phyloP scores from a whole-genome alignment of 768 basidiomycete species.

The Porpolomopsis calyptriformis region DNA sequence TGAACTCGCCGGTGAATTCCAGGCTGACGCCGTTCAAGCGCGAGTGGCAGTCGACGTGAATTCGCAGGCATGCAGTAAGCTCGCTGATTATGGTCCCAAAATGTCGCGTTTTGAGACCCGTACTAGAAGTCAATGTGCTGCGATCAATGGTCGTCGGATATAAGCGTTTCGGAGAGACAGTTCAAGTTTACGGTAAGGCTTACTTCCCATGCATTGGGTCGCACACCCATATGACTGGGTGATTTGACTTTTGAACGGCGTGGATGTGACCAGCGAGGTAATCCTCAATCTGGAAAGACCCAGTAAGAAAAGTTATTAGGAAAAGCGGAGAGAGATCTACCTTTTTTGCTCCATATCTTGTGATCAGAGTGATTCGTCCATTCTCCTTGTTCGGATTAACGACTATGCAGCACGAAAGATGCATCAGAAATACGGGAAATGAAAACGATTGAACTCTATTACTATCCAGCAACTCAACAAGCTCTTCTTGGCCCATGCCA shows the following conservation, averaged over 20 bases:
- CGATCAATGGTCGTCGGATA: background rate
- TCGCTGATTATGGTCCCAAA: constrained; percentile 86
- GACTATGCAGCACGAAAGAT: constrained; percentile 34
- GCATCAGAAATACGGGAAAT: too few relatives aligned
- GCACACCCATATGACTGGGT: constrained; percentile 89
- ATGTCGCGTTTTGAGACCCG: constrained; percentile 81
- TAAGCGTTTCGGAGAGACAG: background rate
- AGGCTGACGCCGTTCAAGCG: constrained; percentile 77
- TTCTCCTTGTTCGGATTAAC: constrained; percentile 77
- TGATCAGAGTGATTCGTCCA: constrained; percentile 84
- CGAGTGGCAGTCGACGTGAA: constrained; percentile 67
- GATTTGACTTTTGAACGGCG: constrained; percentile 67
- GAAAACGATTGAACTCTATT: too few relatives aligned
- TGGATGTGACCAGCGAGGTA: constrained; percentile 72
- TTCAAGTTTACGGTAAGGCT: constrained; percentile 26
- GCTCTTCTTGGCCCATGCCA: constrained; percentile 67
- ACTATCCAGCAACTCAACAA: constrained; percentile 71
- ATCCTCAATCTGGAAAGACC: constrained; percentile 47
- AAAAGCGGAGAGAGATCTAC: constrained; percentile 24
- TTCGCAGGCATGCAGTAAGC: constrained; percentile 67
- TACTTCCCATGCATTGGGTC: constrained; percentile 99
- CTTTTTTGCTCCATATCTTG: constrained; percentile 86
- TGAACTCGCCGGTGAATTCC: constrained; percentile 87
- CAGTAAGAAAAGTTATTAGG: constrained; percentile 2
- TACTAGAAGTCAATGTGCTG: constrained; percentile 74